Evolutionary conservation across 1,284 basidiomycete species (phyloP).

Genomic region (Rhodotorula sp.): DNA sequence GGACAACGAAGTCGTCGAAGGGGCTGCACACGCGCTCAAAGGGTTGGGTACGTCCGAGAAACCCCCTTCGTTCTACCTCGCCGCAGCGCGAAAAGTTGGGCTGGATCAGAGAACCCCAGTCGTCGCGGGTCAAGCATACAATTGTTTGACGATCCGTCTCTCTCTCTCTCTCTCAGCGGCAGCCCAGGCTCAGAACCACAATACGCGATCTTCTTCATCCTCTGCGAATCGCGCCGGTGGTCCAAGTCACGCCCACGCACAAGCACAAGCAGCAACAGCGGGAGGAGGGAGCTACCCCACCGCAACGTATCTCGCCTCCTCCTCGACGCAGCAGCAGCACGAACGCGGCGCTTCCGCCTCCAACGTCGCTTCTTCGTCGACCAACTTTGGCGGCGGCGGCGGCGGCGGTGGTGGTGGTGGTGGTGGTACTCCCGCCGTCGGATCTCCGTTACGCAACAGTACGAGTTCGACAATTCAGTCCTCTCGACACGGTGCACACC

Average conservation of each 20-base stretch:
- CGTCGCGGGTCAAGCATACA: too few species aligned
- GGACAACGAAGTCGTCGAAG: slow-evolving; percentile 14
- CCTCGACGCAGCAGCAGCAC: neutral
- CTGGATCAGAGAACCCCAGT: too few species aligned
- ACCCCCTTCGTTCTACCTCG: too few species aligned
- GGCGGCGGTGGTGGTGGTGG: neutral
- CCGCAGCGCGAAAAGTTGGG: too few species aligned
- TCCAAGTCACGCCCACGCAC: too few species aligned
- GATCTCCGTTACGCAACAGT: neutral
- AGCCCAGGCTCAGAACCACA: neutral
- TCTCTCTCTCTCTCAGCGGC: neutral
- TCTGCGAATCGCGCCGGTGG: neutral
- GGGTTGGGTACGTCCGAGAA: slow-evolving; percentile 4
- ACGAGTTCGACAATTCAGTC: neutral
- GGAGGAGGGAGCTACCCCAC: too few species aligned
- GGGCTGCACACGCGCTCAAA: slow-evolving; percentile 24
- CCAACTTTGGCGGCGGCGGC: neutral
- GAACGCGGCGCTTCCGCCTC: neutral
- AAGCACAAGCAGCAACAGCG: too few species aligned
- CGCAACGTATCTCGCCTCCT: neutral
- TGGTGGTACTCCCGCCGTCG: neutral
- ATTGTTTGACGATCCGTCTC: too few species aligned
- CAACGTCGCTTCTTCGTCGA: neutral
- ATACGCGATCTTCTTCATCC: neutral
- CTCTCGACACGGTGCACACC: neutral